Evolutionary conservation across 768 basidiomycete species (phyloP).

Genomic region (Agaricus bisporus): DNA sequence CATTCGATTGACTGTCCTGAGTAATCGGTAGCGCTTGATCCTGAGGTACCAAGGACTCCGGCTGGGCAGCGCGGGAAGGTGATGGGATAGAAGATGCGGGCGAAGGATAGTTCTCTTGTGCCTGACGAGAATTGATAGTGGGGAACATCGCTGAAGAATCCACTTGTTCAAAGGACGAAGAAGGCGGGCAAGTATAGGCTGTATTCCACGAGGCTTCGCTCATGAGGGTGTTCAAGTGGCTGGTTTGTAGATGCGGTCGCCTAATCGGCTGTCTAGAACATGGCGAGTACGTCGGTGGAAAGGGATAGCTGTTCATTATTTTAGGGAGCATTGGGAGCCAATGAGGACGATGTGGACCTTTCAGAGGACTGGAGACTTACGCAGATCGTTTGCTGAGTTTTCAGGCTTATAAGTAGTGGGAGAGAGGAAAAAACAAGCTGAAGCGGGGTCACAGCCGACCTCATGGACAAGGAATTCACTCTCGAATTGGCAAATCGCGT

Average conservation of each 20-base stretch:
- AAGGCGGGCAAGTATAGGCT: conserved; percentile 3
- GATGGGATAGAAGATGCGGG: conserved; percentile 10
- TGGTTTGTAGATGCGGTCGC: conserved; percentile 10
- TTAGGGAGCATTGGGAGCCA: conserved; percentile 6
- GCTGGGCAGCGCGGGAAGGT: conserved; percentile 8
- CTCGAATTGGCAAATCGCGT: not conserved
- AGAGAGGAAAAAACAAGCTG: conserved; percentile 7
- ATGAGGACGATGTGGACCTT: not conserved
- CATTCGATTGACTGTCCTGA: conserved; percentile 5
- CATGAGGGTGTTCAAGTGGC: conserved; percentile 9
- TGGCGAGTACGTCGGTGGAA: conserved; percentile 5
- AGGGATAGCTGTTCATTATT: conserved; percentile 9
- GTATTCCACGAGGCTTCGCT: conserved; percentile 10
- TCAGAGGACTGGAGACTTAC: not conserved
- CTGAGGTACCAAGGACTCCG: conserved; percentile 1
- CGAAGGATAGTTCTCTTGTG: conserved; percentile 10
- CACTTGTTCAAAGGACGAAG: conserved; percentile 7
- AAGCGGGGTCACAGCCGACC: conserved; percentile 5
- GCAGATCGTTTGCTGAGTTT: not conserved
- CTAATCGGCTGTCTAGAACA: conserved; percentile 10
- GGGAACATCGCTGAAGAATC: conserved; percentile 9
- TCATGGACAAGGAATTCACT: conserved; percentile 11
- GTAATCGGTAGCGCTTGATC: conserved; percentile 2
- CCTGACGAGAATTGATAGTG: conserved; percentile 7
- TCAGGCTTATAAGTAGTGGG: conserved; percentile 6